Percentiles rank a stretch among this genome's conserved stretches.
These are phyloP conservation scores for Pestalotiopsis sp. DNA, from an alignment of 2,329 filamentous ascomycete genomes.

Conservation along the genomic window DNA sequence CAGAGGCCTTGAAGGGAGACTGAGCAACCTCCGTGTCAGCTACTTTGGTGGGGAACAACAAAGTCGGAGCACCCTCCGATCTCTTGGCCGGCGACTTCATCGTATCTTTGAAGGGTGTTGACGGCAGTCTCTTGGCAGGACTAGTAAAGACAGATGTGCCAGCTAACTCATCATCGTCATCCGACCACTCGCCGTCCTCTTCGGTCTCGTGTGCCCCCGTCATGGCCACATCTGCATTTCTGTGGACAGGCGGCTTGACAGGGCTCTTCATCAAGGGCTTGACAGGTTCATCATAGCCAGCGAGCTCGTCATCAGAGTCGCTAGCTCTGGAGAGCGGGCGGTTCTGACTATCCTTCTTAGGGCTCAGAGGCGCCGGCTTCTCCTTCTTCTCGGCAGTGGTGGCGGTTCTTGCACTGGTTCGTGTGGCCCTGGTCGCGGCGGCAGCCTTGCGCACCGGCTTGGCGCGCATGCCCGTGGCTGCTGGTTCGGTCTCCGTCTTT, in stretches of 20 bases:
- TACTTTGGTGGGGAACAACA: conserved; percentile 29
- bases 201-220: conserved; percentile 24
- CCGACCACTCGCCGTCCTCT: conserved; percentile 26
- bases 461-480: conserved; percentile 41
- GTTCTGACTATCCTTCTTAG: conserved; percentile 67
- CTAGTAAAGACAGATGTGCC: conserved; percentile 47
- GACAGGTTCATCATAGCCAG: conserved; percentile 52
- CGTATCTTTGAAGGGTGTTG: conserved; percentile 57
- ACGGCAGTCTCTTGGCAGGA: conserved; percentile 57
- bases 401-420: conserved; percentile 36
- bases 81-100: conserved; percentile 61
- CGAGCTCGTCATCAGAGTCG: conserved; percentile 64
- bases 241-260: conserved; percentile 48
- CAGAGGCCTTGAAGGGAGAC: conserved; percentile 49
- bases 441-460: conserved; percentile 53
- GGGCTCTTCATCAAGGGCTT: conserved; percentile 59
- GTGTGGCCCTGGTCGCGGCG: conserved; percentile 37
- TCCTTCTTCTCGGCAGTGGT: conserved; percentile 37
- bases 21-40: conserved; percentile 36
- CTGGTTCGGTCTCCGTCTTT: conserved; percentile 31
- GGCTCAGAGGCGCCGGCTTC: conserved; percentile 58
- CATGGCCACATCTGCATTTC: conserved; percentile 35
- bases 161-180: conserved; percentile 34
- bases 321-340: conserved; percentile 44
- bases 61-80: conserved; percentile 43